Base-by-base conservation (phyloP, 2,329 filamentous ascomycete genomes). In the Piedraia hortae region DNA sequence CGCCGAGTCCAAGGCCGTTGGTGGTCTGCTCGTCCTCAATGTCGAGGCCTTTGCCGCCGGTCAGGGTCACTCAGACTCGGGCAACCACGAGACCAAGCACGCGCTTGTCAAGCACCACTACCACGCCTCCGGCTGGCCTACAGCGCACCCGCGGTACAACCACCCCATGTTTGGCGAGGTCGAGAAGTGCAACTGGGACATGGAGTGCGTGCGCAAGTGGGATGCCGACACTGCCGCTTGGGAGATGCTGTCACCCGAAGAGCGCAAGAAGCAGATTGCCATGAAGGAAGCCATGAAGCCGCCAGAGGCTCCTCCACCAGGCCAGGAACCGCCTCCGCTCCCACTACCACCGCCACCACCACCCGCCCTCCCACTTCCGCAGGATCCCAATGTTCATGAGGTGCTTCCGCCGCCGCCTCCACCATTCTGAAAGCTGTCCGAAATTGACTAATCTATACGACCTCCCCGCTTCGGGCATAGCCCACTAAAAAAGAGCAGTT, bases 51-150 rank as follows among this genome's bases (percentile, higher is more conserved):
- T 73, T 32, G 68, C 67, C 8, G 68, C 67, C 1, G 67, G 67
- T 7, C 67, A 73, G 39, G 68, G 68, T 7, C 68, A 74, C 41
- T 73, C 67, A 0, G 59, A 73, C 36, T 70, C 65, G 0, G 67
- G 67, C 8, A 72, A 66, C 34, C 68, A 73, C 41, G 56, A 67
- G 22, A 54, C 65, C 1, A 52, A 63, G 22, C 54, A 55, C 10
- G 68, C 69, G 2, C 48, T 74, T 2, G 66, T 74, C 12, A 69
- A 65, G 41, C 69, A 75, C 37, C 66, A 73, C 41, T 75, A 72
- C 35, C 69, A 74, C 39, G 69, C 69, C 1, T 73, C 66, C 2
- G 59, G 62, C 27, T 74, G 69, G 69, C 69, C 67, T 2, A 58
- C 55, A 23, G 50, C 51, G 3, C 68, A 74, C 36, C 65, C 62